phyloP scores from a whole-genome alignment of 495 filamentous ascomycete genomes.

The Chaetomium cochliodes region DNA sequence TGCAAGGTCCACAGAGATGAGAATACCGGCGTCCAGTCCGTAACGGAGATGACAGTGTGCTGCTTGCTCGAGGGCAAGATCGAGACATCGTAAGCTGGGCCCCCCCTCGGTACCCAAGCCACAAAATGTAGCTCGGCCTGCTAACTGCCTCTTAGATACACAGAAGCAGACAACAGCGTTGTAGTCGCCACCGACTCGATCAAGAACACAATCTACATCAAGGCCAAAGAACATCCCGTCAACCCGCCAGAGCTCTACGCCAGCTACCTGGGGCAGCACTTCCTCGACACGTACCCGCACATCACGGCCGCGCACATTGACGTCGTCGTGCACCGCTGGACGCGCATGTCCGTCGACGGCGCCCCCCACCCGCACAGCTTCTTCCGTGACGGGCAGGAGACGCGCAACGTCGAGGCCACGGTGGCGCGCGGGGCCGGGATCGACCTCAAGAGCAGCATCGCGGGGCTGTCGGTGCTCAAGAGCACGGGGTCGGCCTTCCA shows the following conservation, averaged over 20 bases:
- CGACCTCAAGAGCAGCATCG: constrained; percentile 71
- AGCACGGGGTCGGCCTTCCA: constrained; percentile 97
- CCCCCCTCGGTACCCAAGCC: background rate
- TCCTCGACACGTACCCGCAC: constrained; percentile 81
- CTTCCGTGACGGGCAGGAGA: constrained; percentile 84
- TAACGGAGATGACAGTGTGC: constrained; percentile 93
- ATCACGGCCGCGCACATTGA: constrained; percentile 79
- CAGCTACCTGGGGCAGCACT: constrained; percentile 79
- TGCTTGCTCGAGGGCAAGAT: constrained; percentile 88
- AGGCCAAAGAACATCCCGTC: constrained; percentile 88
- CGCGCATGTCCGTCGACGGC: constrained; percentile 82
- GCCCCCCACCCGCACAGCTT: constrained; percentile 96
- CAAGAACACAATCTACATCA: constrained; percentile 96
- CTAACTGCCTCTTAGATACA: constrained; percentile 57
- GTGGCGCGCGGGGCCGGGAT: constrained; percentile 43
- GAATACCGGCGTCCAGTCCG: constrained; percentile 71
- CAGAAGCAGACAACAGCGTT: constrained; percentile 88
- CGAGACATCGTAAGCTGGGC: constrained; percentile 67
- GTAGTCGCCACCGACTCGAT: constrained; percentile 96
- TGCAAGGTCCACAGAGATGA: constrained; percentile 86
- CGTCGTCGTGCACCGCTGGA: constrained; percentile 85
- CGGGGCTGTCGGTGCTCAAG: constrained; percentile 84
- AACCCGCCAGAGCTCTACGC: constrained; percentile 92
- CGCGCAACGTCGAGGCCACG: constrained; percentile 67
- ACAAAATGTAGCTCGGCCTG: constrained; percentile 14